Evolutionary conservation across 768 basidiomycete genomes (phyloP).

Genomic region (Suillus weaverae): DNA sequence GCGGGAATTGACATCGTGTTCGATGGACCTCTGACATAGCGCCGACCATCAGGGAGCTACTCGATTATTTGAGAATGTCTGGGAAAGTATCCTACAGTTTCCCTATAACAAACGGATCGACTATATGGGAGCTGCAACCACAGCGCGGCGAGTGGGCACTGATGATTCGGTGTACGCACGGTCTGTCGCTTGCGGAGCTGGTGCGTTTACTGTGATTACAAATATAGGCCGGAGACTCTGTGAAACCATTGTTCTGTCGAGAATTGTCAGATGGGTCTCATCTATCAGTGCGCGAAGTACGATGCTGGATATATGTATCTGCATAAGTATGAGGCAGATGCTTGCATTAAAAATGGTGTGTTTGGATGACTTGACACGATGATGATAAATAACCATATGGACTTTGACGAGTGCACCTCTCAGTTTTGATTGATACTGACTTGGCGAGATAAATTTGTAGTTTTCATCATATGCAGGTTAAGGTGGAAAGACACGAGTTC

Average conservation of each 20-base stretch:
- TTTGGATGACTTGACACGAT: no score
- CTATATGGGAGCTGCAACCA: neutral
- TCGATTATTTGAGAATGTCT: neutral
- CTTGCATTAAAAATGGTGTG: no score
- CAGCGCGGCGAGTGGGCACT: neutral
- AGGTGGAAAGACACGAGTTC: no score
- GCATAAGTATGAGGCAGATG: neutral
- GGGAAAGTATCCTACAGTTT: neutral
- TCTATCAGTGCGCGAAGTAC: neutral
- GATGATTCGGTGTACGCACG: neutral
- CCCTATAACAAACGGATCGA: neutral
- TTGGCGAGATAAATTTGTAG: no score
- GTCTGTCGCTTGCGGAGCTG: neutral
- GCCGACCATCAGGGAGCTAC: neutral
- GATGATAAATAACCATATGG: no score
- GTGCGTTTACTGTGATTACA: neutral
- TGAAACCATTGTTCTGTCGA: neutral
- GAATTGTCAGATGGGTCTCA: neutral
- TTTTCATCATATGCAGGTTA: no score
- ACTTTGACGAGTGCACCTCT: no score
- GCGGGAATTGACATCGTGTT: slow-evolving; percentile 18
- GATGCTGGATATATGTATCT: neutral
- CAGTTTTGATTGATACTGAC: no score
- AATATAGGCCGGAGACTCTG: neutral
- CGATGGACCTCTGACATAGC: neutral